Conservation (phyloP, 2,329 filamentous ascomycete species). For the Cercospora brassicicola region DNA sequence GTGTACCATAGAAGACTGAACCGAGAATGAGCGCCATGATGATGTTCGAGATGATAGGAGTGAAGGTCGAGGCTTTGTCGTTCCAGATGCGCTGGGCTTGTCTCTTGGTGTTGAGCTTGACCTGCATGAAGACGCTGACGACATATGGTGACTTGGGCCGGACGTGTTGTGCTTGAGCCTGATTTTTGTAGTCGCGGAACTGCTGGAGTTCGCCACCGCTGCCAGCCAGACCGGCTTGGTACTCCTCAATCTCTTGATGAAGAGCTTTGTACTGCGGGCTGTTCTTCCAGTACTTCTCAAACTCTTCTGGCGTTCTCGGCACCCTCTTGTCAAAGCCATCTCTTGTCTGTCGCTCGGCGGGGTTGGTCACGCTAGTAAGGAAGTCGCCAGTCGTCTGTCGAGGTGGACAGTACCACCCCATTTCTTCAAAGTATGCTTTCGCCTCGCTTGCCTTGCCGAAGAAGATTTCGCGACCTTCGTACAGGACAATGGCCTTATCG, state of each 20-base stretch:
- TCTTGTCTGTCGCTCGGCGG: conserved; percentile 57
- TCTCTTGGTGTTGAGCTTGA: conserved; percentile 52
- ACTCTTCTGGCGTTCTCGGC: conserved; percentile 69
- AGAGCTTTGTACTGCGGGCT: conserved; percentile 50
- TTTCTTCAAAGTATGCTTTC: conserved; percentile 64
- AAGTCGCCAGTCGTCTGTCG: conserved; percentile 71
- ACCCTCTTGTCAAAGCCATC: conserved; percentile 62
- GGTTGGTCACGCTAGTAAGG: conserved; percentile 67
- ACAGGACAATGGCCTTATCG: conserved; percentile 72
- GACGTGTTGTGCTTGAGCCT: conserved; percentile 55
- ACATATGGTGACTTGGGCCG: conserved; percentile 59
- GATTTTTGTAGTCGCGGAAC: conserved; percentile 52
- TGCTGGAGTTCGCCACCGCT: conserved; percentile 46
- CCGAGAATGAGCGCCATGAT: conserved; percentile 63
- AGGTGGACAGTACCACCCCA: conserved; percentile 67
- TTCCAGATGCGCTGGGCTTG: conserved; percentile 57
- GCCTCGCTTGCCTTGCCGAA: conserved; percentile 65
- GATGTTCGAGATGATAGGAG: conserved; percentile 51
- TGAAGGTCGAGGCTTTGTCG: conserved; percentile 52
- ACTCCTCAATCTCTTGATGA: conserved; percentile 52
- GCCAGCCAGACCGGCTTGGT: conserved; percentile 51
- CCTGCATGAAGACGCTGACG: conserved; percentile 58
- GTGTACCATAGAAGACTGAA: conserved; percentile 59
- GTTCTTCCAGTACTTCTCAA: conserved; percentile 55
- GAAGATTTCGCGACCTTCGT: conserved; percentile 76